phyloP scores from a whole-genome alignment of 2,329 filamentous ascomycete species.

The Fusarium napiforme region DNA sequence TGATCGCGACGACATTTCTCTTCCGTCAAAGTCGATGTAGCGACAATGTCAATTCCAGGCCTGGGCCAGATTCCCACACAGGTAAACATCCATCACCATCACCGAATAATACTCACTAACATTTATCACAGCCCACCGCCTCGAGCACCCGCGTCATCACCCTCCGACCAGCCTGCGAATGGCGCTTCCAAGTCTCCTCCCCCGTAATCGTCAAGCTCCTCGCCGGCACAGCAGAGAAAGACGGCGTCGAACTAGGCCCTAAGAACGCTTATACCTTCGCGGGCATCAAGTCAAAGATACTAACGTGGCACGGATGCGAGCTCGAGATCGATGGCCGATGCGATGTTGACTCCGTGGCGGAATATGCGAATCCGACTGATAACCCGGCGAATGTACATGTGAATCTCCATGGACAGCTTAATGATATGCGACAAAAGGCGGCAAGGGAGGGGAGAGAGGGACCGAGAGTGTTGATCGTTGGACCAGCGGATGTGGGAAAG shows the following conservation, averaged over 20 bases:
- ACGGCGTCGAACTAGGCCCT: constrained; percentile 90
- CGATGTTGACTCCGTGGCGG: constrained; percentile 66
- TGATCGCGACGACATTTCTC: constrained; percentile 18
- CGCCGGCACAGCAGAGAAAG: constrained; percentile 88
- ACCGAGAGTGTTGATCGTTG: constrained; percentile 86
- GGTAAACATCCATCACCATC: constrained; percentile 52
- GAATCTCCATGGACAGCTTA: constrained; percentile 89
- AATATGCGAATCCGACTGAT: constrained; percentile 75
- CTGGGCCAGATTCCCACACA: constrained; percentile 74
- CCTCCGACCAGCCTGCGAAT: constrained; percentile 76
- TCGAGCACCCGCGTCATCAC: constrained; percentile 58
- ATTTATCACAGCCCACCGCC: constrained; percentile 49
- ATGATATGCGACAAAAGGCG: constrained; percentile 74
- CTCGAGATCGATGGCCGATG: constrained; percentile 78
- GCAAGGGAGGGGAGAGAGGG: constrained; percentile 63
- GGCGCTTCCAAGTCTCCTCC: constrained; percentile 78
- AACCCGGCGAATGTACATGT: constrained; percentile 83
- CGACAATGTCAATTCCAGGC: constrained; percentile 77
- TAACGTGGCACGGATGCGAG: constrained; percentile 90
- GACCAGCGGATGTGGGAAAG: constrained; percentile 83
- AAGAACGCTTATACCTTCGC: constrained; percentile 84
- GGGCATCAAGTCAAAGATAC: constrained; percentile 86
- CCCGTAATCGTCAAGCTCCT: constrained; percentile 69
- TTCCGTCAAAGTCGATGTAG: constrained; percentile 48
- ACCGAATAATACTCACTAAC: neutral